These are phyloP conservation scores for Logfia minima DNA, from an alignment of 129 eudicot genomes.

Conservation along the genomic window DNA sequence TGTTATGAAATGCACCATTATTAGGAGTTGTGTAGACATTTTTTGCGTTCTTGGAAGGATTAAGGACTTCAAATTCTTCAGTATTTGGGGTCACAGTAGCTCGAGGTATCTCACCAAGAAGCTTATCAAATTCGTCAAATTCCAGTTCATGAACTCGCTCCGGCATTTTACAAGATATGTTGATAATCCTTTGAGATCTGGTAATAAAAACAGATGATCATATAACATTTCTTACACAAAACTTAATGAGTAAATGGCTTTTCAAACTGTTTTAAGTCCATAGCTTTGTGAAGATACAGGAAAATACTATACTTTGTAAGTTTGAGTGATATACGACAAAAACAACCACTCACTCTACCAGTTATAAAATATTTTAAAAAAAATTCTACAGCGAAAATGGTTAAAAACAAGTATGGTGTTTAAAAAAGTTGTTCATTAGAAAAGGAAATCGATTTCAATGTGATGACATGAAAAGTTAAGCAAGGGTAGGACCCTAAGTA, in stretches of 20 bases:
- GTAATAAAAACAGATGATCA: constrained; percentile 19
- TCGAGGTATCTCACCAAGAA: constrained; percentile 61
- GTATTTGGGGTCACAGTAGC: constrained; percentile 42
- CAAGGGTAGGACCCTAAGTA: not conserved
- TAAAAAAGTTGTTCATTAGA: not conserved
- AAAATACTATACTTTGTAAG: not conserved
- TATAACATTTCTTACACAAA: not conserved
- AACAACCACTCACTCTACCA: too few species aligned
- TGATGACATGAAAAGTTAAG: not conserved
- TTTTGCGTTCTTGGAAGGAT: constrained; percentile 33
- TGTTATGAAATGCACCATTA: constrained; percentile 34
- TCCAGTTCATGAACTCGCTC: constrained; percentile 49
- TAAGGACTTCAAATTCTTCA: constrained; percentile 37
- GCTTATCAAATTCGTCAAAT: constrained; percentile 59
- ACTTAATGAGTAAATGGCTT: not conserved
- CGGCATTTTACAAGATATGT: constrained; percentile 41
- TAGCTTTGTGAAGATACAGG: not conserved
- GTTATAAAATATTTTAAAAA: too few species aligned
- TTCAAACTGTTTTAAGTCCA: not conserved
- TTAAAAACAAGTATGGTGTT: too few species aligned
- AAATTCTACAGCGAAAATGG: too few species aligned
- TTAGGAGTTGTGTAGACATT: constrained; percentile 30
- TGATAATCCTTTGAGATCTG: not conserved
- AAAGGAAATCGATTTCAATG: not conserved
- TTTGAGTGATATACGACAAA: not conserved